phyloP scores from a whole-genome alignment of 169 alveolate genomes.

The Toxoplasma gondii region DNA sequence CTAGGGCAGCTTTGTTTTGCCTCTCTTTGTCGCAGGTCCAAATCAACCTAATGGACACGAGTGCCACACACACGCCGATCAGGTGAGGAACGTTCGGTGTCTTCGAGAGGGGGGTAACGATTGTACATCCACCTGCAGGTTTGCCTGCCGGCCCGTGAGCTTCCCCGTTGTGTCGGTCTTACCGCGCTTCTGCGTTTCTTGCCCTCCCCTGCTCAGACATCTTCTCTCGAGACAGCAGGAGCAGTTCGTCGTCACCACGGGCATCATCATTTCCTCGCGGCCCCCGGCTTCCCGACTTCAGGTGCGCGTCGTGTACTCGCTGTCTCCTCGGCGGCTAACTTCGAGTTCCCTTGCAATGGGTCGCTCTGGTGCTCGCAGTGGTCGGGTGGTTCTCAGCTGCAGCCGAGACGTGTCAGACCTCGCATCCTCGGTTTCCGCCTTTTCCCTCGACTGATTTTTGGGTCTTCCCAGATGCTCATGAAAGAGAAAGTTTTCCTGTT shows the following conservation, averaged over 20 bases:
- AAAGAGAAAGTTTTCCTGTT: too few species aligned
- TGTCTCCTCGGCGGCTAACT: not conserved
- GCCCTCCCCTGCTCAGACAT: not conserved
- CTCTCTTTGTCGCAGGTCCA: constrained; percentile 41
- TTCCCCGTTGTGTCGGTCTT: not conserved
- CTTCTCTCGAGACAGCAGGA: constrained; percentile 65
- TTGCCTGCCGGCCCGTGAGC: not conserved
- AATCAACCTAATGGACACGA: constrained; percentile 59
- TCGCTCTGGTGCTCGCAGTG: not conserved
- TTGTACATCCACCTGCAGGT: not conserved
- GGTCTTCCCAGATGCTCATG: too few species aligned
- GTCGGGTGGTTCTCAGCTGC: too few species aligned
- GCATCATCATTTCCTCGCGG: constrained; percentile 57
- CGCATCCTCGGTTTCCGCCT: not conserved
- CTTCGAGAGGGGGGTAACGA: not conserved
- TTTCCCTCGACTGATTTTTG: not conserved
- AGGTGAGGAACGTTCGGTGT: not conserved
- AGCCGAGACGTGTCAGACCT: too few species aligned
- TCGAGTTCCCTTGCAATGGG: not conserved
- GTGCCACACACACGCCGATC: constrained; percentile 59
- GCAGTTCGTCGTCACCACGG: constrained; percentile 67
- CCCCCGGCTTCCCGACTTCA: constrained; percentile 65
- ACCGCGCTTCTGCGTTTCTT: too few species aligned
- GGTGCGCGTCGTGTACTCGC: not conserved
- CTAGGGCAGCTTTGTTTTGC: too few species aligned